Evolutionary conservation across 2,329 filamentous ascomycete genomes (phyloP).

Genomic region (Thelonectria discophora): DNA sequence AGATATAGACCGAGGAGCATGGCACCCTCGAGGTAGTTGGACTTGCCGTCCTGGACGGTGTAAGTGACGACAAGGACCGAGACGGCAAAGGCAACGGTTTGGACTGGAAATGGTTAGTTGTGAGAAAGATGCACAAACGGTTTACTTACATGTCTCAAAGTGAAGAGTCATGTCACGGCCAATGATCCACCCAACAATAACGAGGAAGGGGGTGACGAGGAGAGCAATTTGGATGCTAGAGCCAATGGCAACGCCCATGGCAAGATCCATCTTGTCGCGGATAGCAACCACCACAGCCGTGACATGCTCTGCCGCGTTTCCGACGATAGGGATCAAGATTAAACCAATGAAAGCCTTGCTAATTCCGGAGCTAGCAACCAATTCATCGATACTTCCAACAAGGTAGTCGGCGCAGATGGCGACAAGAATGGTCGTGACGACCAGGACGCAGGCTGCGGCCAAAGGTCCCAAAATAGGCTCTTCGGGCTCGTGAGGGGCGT

Average conservation of each 20-base stretch:
- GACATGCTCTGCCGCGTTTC: conserved; percentile 83
- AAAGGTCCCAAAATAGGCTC: conserved; percentile 67
- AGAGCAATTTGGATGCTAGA: conserved; percentile 85
- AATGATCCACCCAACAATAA: conserved; percentile 83
- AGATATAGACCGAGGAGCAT: conserved; percentile 67
- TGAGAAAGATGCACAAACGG: background rate
- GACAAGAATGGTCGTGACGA: conserved; percentile 75
- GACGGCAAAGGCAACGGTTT: conserved; percentile 80
- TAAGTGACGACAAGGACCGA: conserved; percentile 80
- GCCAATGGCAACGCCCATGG: conserved; percentile 83
- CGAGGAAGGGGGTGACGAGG: conserved; percentile 81
- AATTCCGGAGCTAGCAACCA: conserved; percentile 75
- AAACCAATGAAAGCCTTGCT: conserved; percentile 85
- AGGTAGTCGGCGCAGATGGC: conserved; percentile 80
- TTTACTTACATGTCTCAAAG: conserved; percentile 69
- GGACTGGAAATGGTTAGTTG: conserved; percentile 55
- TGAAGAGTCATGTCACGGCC: conserved; percentile 77
- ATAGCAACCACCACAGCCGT: conserved; percentile 82
- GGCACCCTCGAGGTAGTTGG: conserved; percentile 84
- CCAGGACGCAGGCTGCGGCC: conserved; percentile 71
- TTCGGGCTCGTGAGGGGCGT: conserved; percentile 48
- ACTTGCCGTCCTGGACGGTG: conserved; percentile 82
- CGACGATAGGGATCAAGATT: conserved; percentile 81
- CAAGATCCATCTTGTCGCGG: conserved; percentile 78
- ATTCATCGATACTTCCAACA: conserved; percentile 77